Conservation (phyloP, 2,329 filamentous ascomycete species). For the Fusarium goolgardi region DNA sequence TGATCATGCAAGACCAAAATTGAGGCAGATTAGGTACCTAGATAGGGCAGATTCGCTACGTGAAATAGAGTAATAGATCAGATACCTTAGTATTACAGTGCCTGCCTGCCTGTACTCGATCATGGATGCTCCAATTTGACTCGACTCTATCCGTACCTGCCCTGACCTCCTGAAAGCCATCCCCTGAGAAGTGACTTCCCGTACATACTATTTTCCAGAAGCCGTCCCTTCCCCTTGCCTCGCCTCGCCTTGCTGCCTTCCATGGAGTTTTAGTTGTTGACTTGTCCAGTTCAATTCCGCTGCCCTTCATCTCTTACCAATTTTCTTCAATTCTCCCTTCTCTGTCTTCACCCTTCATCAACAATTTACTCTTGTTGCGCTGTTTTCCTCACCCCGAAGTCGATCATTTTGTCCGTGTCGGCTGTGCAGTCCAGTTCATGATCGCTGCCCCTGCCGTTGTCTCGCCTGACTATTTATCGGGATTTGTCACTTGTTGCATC, state of each 20-base stretch:
- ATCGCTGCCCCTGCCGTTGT: constrained; percentile 25
- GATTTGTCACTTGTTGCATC: constrained; percentile 35
- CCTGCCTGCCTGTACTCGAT: constrained; percentile 11
- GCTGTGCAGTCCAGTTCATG: constrained; percentile 12
- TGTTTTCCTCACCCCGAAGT: constrained; percentile 37
- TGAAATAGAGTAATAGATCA: constrained; percentile 18
- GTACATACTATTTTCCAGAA: constrained; percentile 43
- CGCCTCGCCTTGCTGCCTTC: constrained; percentile 22
- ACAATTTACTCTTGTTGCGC: constrained; percentile 7
- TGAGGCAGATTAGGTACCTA: constrained; percentile 12
- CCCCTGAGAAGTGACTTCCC: constrained; percentile 31
- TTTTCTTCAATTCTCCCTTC: constrained; percentile 19
- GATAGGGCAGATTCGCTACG: constrained; percentile 18
- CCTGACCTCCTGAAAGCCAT: constrained; percentile 35
- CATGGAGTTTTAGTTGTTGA: constrained; percentile 34
- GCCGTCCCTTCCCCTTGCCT: constrained; percentile 16
- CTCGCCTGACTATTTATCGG: constrained; percentile 39
- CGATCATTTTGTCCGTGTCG: constrained; percentile 38
- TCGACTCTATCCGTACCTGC: background rate
- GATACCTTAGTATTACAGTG: constrained; percentile 11
- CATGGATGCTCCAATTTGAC: constrained; percentile 25
- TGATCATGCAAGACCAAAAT: constrained; percentile 39
- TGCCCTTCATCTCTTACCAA: constrained; percentile 24
- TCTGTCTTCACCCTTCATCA: constrained; percentile 19
- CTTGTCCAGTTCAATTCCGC: constrained; percentile 31